Evolutionary conservation across 2,329 filamentous ascomycete species (phyloP).

Genomic region (Fusarium burgessii): DNA sequence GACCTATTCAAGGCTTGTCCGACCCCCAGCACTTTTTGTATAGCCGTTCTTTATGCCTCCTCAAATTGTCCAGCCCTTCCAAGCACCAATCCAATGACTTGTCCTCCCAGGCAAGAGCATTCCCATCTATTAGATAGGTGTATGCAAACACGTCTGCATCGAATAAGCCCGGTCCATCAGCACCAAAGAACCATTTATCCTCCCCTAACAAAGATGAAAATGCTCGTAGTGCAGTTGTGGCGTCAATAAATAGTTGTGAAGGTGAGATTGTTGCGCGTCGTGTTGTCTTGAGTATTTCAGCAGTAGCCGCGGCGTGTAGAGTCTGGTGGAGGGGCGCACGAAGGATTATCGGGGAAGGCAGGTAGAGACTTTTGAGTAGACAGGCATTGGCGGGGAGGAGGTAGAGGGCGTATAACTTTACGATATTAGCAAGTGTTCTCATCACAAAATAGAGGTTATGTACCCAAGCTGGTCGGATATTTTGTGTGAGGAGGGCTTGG

Average conservation of each 20-base stretch:
- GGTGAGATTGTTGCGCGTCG: slow-evolving; percentile 54
- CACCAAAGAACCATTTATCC: slow-evolving; percentile 63
- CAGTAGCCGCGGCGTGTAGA: slow-evolving; percentile 77
- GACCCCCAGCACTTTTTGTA: slow-evolving; percentile 49
- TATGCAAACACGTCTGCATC: slow-evolving; percentile 94
- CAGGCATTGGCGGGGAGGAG: slow-evolving; percentile 75
- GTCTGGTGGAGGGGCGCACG: slow-evolving; percentile 72
- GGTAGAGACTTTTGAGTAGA: slow-evolving; percentile 79
- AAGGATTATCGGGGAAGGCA: slow-evolving; percentile 74
- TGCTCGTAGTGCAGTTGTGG: slow-evolving; percentile 59
- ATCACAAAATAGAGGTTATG: slow-evolving; percentile 19
- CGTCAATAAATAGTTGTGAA: slow-evolving; percentile 57
- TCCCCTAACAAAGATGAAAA: slow-evolving; percentile 58
- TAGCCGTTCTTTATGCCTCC: slow-evolving; percentile 58
- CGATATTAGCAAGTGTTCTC: slow-evolving; percentile 5
- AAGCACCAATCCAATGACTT: slow-evolving; percentile 69
- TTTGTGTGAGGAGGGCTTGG: slow-evolving; percentile 78
- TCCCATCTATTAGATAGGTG: slow-evolving; percentile 81
- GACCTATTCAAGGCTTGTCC: slow-evolving; percentile 4
- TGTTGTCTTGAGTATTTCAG: slow-evolving; percentile 76
- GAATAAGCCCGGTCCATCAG: slow-evolving; percentile 74
- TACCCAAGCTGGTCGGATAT: slow-evolving; percentile 89
- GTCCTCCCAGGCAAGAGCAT: slow-evolving; percentile 72
- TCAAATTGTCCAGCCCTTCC: slow-evolving; percentile 69
- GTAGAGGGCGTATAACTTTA: slow-evolving; percentile 84